phyloP scores from a whole-genome alignment of 768 basidiomycete genomes.

The Leccinum subtestaceum region DNA sequence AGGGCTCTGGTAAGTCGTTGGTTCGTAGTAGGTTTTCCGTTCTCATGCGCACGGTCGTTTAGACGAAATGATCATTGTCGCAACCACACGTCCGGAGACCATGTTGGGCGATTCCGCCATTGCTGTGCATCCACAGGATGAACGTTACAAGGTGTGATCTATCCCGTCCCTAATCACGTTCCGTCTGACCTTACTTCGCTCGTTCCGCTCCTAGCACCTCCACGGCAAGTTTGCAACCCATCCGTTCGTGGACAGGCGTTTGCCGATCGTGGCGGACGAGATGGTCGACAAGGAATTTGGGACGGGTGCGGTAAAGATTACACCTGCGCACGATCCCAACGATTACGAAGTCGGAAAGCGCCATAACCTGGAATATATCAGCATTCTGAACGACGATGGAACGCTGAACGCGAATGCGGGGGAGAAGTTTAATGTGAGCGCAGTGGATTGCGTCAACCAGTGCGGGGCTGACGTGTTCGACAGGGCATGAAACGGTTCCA shows the following conservation, averaged over 20 bases:
- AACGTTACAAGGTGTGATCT: slow-evolving; percentile 68
- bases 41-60: too few species aligned
- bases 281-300: slow-evolving; percentile 96
- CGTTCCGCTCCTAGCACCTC: slow-evolving; percentile 57
- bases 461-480: not conserved
- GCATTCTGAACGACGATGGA: slow-evolving; percentile 94
- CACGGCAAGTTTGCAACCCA: slow-evolving; percentile 90
- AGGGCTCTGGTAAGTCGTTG: slow-evolving; percentile 62
- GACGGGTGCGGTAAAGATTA: slow-evolving; percentile 98
- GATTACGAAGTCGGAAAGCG: slow-evolving; percentile 86
- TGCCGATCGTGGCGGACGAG: slow-evolving; percentile 85
- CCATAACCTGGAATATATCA: slow-evolving; percentile 89
- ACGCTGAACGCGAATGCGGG: slow-evolving; percentile 92
- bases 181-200: not conserved
- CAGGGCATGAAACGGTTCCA: slow-evolving; percentile 99
- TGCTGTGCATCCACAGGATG: slow-evolving; percentile 92
- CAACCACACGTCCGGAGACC: too few species aligned
- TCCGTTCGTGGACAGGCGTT: slow-evolving; percentile 81
- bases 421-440: slow-evolving; percentile 56
- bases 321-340: slow-evolving; percentile 95
- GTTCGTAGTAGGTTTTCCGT: not conserved
- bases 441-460: not conserved
- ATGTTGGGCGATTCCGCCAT: slow-evolving; percentile 98
- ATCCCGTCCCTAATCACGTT: not conserved
- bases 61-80: too few species aligned